Base-by-base conservation (phyloP, 805 yeast species). In the Zygosaccharomyces pseudorouxii region DNA sequence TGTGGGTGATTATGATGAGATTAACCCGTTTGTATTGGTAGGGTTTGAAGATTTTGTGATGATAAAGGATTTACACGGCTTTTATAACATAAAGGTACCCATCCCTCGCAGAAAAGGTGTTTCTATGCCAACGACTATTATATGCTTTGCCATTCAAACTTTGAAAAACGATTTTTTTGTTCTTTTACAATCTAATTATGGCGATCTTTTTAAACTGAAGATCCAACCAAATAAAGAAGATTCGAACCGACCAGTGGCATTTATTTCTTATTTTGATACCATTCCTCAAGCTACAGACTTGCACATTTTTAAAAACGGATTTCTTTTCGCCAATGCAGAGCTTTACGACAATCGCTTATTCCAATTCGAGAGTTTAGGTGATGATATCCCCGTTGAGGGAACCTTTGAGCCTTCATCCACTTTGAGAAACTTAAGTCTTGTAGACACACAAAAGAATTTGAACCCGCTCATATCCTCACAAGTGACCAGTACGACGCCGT, bases 301-400 rank as follows among this genome's bases (percentile, higher is more conserved):
- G 10, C 70, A 75, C 35, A 79, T 92, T 37, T 74, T 89, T 53
- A 83, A 77, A 54, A 76, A 86, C 5, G 99, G 98, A 0, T 85
- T 81, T 54, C 57, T 92, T 31, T 86, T 80, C 62, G 85, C 84
- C 1, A 81, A 82, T 52, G 70, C 81, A 7, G 83, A 83, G 49
- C 64, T 71, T 48, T 81, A 84, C 25, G 81, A 84, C 58, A 86
- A 83, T 57, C 64, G 71, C 16, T 70, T 86, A n/a, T 87, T 82
- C 58, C 96, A 89, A 62, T 85, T 92, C 58, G 88, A 84, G 52
- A 77, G 77, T 43, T 68, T 89, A 39, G 96, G 95, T 1, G 82
- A 78, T 41, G 81, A 76, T 20, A 78, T 69, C 11, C 19, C 33
- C 42, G 3, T 30, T 50, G 8, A 18, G 10, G 44, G 44, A 6